Percentiles rank a stretch among this genome's conserved stretches.
Conservation (phyloP, 2,329 filamentous ascomycete genomes). For the Botrytis porri region DNA sequence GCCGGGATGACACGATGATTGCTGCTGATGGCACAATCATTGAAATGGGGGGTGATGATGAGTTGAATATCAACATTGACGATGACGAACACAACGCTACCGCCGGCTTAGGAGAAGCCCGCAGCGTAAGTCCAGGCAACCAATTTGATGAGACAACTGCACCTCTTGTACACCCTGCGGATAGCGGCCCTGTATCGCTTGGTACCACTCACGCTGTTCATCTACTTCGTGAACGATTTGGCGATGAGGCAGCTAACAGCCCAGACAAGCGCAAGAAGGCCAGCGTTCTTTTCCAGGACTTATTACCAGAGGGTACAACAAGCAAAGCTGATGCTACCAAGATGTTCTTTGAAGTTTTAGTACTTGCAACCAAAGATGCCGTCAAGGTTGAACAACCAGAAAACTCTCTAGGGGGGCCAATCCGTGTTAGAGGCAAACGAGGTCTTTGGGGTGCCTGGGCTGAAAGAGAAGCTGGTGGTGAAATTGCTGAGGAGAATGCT, state of each 20-base stretch:
- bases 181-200: slow-evolving; percentile 81
- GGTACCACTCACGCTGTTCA: slow-evolving; percentile 96
- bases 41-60: slow-evolving; percentile 60
- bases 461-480: slow-evolving; percentile 67
- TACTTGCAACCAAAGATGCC: slow-evolving; percentile 95
- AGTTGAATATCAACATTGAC: slow-evolving; percentile 42
- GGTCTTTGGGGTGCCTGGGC: slow-evolving; percentile 98
- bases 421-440: slow-evolving; percentile 84
- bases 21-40: slow-evolving; percentile 58
- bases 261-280: slow-evolving; percentile 71
- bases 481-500: slow-evolving; percentile 45
- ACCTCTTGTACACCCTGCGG: slow-evolving; percentile 73
- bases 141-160: slow-evolving; percentile 77
- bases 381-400: slow-evolving; percentile 90
- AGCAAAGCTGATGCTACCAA: slow-evolving; percentile 91
- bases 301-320: slow-evolving; percentile 78
- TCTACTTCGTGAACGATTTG: slow-evolving; percentile 84
- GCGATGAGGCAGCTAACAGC: slow-evolving; percentile 64
- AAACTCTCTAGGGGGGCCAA: slow-evolving; percentile 69
- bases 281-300: slow-evolving; percentile 83
- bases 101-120: slow-evolving; percentile 39
- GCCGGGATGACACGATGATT: slow-evolving; percentile 42
- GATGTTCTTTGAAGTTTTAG: slow-evolving; percentile 98
- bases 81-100: slow-evolving; percentile 48
- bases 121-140: slow-evolving; percentile 47